A percentile compares a stretch with the other conserved stretches of the same genome.
Evolutionary conservation across 1,139 yeast species (phyloP).

Genomic region (Yamadazyma sp.): DNA sequence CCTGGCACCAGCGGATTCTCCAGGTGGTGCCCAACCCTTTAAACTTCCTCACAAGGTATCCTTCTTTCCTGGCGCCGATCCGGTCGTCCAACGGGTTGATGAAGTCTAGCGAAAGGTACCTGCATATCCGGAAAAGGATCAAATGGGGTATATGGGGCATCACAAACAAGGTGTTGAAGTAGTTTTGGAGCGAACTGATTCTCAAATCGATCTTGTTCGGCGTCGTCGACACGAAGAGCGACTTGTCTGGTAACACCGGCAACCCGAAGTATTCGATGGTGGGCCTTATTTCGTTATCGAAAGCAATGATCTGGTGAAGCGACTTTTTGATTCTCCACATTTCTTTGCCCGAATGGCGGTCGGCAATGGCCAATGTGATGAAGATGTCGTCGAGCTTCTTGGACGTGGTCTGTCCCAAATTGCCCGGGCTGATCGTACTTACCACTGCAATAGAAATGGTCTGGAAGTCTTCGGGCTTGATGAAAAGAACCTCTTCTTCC

Average conservation of each 20-base stretch:
- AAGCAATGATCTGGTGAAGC: slow-evolving; percentile 50
- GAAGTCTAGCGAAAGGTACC: slow-evolving; percentile 68
- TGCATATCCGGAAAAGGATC: slow-evolving; percentile 56
- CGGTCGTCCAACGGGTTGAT: slow-evolving; percentile 63
- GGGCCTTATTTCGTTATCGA: slow-evolving; percentile 59
- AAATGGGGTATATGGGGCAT: slow-evolving; percentile 62
- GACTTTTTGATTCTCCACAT: slow-evolving; percentile 74
- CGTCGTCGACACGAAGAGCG: slow-evolving; percentile 53
- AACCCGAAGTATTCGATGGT: slow-evolving; percentile 57
- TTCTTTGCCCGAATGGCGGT: slow-evolving; percentile 58
- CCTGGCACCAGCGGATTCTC: slow-evolving; percentile 74
- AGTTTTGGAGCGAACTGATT: slow-evolving; percentile 54
- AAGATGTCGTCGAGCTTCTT: slow-evolving; percentile 54
- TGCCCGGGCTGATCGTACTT: slow-evolving; percentile 44
- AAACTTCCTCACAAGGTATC: slow-evolving; percentile 62
- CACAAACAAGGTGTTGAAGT: slow-evolving; percentile 58
- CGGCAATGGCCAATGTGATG: slow-evolving; percentile 61
- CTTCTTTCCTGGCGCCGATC: slow-evolving; percentile 63
- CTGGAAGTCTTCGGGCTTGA: slow-evolving; percentile 66
- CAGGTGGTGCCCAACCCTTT: slow-evolving; percentile 60
- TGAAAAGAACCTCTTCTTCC: slow-evolving; percentile 37
- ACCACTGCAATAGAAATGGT: slow-evolving; percentile 61
- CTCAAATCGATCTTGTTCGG: slow-evolving; percentile 71
- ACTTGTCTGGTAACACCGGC: slow-evolving; percentile 62
- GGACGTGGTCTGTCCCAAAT: slow-evolving; percentile 19